A percentile compares a stretch with the other conserved stretches of the same genome.
Evolutionary conservation across 768 basidiomycete genomes (phyloP).

Genomic region (Pisolithus microcarpus): DNA sequence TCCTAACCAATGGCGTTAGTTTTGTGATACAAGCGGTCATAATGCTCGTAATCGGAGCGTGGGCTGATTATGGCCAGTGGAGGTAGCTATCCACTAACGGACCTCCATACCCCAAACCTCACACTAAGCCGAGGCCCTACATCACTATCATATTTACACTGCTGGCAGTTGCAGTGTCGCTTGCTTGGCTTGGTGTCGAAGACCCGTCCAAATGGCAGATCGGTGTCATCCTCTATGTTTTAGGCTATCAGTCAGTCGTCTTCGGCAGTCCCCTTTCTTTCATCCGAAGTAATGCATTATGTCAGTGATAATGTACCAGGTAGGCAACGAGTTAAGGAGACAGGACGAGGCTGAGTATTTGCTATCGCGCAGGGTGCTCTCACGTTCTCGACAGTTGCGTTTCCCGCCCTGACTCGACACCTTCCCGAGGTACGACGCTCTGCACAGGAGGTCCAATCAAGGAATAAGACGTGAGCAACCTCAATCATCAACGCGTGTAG

Average conservation of each 20-base stretch:
- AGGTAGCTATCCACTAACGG: constrained; percentile 33
- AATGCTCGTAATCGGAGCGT: constrained; percentile 61
- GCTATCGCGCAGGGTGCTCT: constrained; percentile 42
- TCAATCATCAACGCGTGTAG: background rate
- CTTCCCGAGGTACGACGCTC: constrained; percentile 62
- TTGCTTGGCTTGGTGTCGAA: constrained; percentile 73
- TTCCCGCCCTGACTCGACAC: constrained; percentile 66
- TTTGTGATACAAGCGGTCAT: constrained; percentile 70
- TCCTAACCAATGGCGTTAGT: constrained; percentile 73
- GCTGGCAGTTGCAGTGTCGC: constrained; percentile 58
- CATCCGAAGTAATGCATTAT: no score
- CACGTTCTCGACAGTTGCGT: constrained; percentile 81
- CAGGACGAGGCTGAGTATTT: background rate
- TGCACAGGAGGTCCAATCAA: constrained; percentile 29
- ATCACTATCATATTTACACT: constrained; percentile 72
- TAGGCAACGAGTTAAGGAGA: constrained; percentile 8
- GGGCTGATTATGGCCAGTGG: constrained; percentile 81
- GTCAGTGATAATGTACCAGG: constrained; percentile 68
- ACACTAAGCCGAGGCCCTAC: constrained; percentile 45
- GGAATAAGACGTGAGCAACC: constrained; percentile 39
- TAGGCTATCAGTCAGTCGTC: constrained; percentile 43
- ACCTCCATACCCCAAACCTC: background rate
- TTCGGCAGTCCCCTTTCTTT: background rate
- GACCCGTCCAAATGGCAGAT: constrained; percentile 57
- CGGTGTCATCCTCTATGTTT: constrained; percentile 54